Percentiles rank a stretch among this genome's conserved stretches.
Conservation (phyloP, 208 protist genomes). For the Trypanosomatidae sp. region DNA sequence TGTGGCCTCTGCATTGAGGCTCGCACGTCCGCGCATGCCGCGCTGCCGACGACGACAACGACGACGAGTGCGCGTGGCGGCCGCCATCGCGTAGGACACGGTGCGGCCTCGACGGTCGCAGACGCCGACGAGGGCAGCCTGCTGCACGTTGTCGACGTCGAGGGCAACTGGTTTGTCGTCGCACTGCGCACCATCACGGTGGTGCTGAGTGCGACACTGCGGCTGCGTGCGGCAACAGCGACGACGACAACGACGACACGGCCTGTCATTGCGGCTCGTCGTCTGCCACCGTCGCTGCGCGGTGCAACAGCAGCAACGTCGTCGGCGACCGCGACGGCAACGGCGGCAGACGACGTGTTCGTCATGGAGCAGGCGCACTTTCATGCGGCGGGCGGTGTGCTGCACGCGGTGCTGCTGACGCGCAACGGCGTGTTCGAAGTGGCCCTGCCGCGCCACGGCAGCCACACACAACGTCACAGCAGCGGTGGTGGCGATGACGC, state of each 20-base stretch:
- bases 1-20: slow-evolving; percentile 32
- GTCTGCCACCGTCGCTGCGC: too few relatives aligned
- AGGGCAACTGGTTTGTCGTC: slow-evolving; percentile 52
- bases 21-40: too few relatives aligned
- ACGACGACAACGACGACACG: background rate
- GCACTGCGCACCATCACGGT: slow-evolving; percentile 21
- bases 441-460: slow-evolving; percentile 6
- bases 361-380: slow-evolving; percentile 14
- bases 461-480: too few relatives aligned
- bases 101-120: background rate
- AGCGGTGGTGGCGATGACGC: too few relatives aligned
- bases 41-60: too few relatives aligned
- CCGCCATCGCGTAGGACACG: too few relatives aligned
- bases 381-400: slow-evolving; percentile 17
- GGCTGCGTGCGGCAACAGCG: too few relatives aligned
- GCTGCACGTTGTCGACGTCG: slow-evolving; percentile 66
- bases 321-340: background rate
- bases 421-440: slow-evolving; percentile 27
- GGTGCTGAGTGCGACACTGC: too few relatives aligned
- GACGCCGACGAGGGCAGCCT: slow-evolving; percentile 6
- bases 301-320: too few relatives aligned
- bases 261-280: background rate
- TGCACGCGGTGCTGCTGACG: slow-evolving; percentile 61
- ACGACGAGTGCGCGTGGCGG: too few relatives aligned
- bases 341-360: background rate